Evolutionary conservation across 805 yeast genomes (phyloP).

Genomic region (Saturnispora besseyi): DNA sequence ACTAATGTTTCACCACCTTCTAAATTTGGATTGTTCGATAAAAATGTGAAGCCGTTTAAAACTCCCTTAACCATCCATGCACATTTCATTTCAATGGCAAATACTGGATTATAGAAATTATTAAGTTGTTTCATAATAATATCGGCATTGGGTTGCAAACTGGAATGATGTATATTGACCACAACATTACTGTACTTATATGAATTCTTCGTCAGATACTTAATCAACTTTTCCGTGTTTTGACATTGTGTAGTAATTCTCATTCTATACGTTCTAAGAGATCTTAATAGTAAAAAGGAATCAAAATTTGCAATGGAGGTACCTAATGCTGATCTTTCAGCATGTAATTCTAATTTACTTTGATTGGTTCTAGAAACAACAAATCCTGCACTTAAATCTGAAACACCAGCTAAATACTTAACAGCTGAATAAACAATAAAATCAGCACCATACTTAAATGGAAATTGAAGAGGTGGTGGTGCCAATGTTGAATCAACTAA

Average conservation of each 20-base stretch:
- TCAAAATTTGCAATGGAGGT: slow-evolving; percentile 46
- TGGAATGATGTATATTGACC: slow-evolving; percentile 35
- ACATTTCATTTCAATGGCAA: slow-evolving; percentile 32
- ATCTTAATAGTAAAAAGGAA: slow-evolving; percentile 37
- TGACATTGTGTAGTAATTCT: slow-evolving; percentile 39
- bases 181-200: slow-evolving; percentile 28
- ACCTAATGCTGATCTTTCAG: slow-evolving; percentile 38
- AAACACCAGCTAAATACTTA: slow-evolving; percentile 47
- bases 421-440: slow-evolving; percentile 47
- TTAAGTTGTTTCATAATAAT: slow-evolving; percentile 34
- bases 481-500: slow-evolving; percentile 48
- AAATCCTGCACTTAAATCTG: slow-evolving; percentile 46
- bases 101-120: slow-evolving; percentile 39
- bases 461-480: slow-evolving; percentile 47
- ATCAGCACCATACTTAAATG: slow-evolving; percentile 45
- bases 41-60: slow-evolving; percentile 38
- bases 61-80: slow-evolving; percentile 32
- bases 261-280: slow-evolving; percentile 43
- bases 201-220: slow-evolving; percentile 30
- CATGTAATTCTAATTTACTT: slow-evolving; percentile 28
- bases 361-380: slow-evolving; percentile 33
- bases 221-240: slow-evolving; percentile 35
- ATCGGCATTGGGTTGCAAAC: slow-evolving; percentile 33
- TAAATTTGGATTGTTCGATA: slow-evolving; percentile 40
- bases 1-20: slow-evolving; percentile 46